A percentile compares a stretch with the other conserved stretches of the same genome.
Evolutionary conservation across 352 stramenopile species (phyloP).

Genomic region (Saprolegnia diclina): DNA sequence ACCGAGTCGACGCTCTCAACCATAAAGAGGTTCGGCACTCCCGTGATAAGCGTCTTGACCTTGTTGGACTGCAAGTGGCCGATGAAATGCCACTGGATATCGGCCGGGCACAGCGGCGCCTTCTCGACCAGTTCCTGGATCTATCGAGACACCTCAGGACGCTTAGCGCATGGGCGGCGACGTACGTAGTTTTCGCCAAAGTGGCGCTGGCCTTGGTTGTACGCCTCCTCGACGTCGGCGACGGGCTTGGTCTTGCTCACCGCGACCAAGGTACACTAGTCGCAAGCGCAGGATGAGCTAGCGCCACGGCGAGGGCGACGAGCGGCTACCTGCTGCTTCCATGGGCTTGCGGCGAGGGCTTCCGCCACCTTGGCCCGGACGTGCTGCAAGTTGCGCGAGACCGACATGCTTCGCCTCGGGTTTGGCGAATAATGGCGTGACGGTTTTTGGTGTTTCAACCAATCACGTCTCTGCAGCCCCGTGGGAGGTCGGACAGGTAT

Average conservation of each 20-base stretch:
- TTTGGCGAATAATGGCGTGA: background rate
- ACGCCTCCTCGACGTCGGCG: slow-evolving; percentile 81
- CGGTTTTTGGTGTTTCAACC: background rate
- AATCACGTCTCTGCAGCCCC: background rate
- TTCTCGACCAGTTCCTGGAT: slow-evolving; percentile 97
- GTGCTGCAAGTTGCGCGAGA: slow-evolving; percentile 52
- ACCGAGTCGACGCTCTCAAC: slow-evolving; percentile 96
- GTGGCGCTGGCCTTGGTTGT: slow-evolving; percentile 87
- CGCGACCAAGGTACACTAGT: slow-evolving; percentile 78
- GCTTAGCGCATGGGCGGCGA: slow-evolving; percentile 16
- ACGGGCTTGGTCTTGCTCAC: slow-evolving; percentile 94
- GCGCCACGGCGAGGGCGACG: background rate
- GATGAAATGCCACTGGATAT: slow-evolving; percentile 98
- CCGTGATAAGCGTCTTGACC: slow-evolving; percentile 85
- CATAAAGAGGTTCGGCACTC: slow-evolving; percentile 90
- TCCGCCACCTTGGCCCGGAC: slow-evolving; percentile 58
- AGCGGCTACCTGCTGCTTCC: slow-evolving; percentile 39
- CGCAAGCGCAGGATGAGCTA: background rate
- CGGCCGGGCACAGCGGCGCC: slow-evolving; percentile 69
- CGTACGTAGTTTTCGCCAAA: slow-evolving; percentile 99
- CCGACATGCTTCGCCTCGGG: slow-evolving; percentile 10
- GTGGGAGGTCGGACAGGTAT: background rate
- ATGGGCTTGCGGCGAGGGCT: slow-evolving; percentile 43
- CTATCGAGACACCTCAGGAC: slow-evolving; percentile 31
- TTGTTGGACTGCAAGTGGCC: slow-evolving; percentile 99